These are phyloP conservation scores for Fusarium napiforme DNA, from an alignment of 2,329 filamentous ascomycete species.

Conservation along the genomic window DNA sequence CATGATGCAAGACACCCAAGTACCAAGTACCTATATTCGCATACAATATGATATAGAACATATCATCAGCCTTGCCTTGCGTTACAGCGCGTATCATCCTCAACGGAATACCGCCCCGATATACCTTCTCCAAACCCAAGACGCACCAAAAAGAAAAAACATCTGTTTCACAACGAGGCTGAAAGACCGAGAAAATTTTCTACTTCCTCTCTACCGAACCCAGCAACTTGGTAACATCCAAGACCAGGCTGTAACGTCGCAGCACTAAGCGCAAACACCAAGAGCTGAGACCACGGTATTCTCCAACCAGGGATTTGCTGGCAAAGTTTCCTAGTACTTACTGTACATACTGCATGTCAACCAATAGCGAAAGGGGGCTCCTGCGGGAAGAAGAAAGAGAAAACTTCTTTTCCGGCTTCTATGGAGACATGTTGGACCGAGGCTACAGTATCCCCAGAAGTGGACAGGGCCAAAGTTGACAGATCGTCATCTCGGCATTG, in stretches of 20 bases:
- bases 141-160: background rate
- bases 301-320: constrained; percentile 14
- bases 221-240: constrained; percentile 26
- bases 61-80: constrained; percentile 4
- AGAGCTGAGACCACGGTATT: background rate
- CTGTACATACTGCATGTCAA: background rate
- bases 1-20: background rate
- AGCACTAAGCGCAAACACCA: constrained; percentile 17
- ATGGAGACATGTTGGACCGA: background rate
- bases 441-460: background rate
- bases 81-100: constrained; percentile 2
- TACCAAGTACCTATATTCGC: background rate
- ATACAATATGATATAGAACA: background rate
- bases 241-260: constrained; percentile 22
- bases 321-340: background rate
- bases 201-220: constrained; percentile 6
- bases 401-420: constrained; percentile 1
- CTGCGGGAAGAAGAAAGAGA: background rate
- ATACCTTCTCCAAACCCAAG: background rate
- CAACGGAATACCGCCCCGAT: constrained; percentile 1
- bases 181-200: background rate
- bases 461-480: background rate
- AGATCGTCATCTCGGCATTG: constrained; percentile 22
- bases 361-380: background rate
- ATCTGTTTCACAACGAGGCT: constrained; percentile 22